Percentiles rank a stretch among this genome's conserved stretches.
phyloP scores from a whole-genome alignment of 257 asterid genomes.

The Dorcoceras hygrometricum region DNA sequence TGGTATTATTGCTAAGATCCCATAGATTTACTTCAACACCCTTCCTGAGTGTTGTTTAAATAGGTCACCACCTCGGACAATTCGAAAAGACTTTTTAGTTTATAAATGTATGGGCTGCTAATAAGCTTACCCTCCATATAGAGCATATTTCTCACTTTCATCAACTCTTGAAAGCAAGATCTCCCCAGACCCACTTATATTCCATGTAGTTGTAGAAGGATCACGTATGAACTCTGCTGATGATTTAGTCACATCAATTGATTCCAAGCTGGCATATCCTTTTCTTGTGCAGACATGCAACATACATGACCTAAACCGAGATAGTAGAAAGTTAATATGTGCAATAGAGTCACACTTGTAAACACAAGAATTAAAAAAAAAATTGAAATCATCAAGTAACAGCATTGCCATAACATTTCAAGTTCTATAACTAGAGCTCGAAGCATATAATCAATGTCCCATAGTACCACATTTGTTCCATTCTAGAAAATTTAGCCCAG shows the following conservation, averaged over 20 bases:
- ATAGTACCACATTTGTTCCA: too few species aligned
- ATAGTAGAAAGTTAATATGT: constrained; percentile 9
- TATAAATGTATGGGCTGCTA: neutral
- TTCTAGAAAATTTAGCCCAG: neutral
- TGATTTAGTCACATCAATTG: constrained; percentile 41
- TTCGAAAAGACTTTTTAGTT: neutral
- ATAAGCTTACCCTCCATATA: constrained; percentile 85
- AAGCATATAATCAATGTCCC: too few species aligned
- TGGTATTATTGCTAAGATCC: constrained; percentile 61
- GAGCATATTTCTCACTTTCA: constrained; percentile 58
- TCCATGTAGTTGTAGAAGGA: constrained; percentile 50
- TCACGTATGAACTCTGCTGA: constrained; percentile 36
- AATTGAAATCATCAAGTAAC: neutral
- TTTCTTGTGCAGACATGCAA: constrained; percentile 65
- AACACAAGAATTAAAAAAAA: too few species aligned
- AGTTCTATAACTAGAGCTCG: neutral
- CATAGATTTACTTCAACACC: constrained; percentile 86
- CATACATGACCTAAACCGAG: constrained; percentile 52
- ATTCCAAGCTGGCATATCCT: constrained; percentile 57
- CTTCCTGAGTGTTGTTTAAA: constrained; percentile 48
- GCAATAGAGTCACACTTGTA: neutral
- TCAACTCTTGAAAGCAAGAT: constrained; percentile 65
- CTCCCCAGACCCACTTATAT: constrained; percentile 64
- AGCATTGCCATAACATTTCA: neutral
- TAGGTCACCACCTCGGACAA: neutral